Percentiles rank a stretch among this genome's conserved stretches.
phyloP scores from a whole-genome alignment of 169 alveolate species.

The Plasmodium ovale region DNA sequence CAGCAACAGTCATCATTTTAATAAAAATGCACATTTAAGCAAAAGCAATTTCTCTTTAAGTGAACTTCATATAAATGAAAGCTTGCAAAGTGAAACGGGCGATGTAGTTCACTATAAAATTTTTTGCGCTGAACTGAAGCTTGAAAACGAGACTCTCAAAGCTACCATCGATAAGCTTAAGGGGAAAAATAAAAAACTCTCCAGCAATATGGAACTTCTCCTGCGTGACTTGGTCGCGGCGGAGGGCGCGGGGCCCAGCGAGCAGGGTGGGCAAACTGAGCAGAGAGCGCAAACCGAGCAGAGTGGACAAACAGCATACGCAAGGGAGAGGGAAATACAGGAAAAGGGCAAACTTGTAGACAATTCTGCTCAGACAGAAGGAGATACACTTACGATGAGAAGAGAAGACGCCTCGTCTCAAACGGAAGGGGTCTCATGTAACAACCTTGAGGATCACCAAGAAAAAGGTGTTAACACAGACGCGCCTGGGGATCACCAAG shows the following conservation, averaged over 20 bases:
- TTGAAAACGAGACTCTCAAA: conserved; percentile 47
- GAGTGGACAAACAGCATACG: not conserved
- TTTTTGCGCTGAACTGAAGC: conserved; percentile 34
- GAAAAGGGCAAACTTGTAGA: not conserved
- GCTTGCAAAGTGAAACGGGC: conserved; percentile 30
- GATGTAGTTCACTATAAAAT: conserved; percentile 32
- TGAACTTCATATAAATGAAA: conserved; percentile 31
- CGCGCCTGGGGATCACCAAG: too few species aligned
- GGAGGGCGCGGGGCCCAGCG: not conserved
- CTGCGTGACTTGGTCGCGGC: conserved; percentile 25
- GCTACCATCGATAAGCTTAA: conserved; percentile 6
- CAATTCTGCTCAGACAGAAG: not conserved
- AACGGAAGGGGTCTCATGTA: not conserved
- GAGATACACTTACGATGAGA: not conserved
- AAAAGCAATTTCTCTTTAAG: conserved; percentile 45
- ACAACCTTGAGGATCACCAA: too few species aligned
- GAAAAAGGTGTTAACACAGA: too few species aligned
- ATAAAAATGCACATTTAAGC: not conserved
- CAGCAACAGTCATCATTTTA: not conserved
- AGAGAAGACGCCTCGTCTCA: not conserved
- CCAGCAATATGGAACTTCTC: conserved; percentile 42
- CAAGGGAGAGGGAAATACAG: not conserved
- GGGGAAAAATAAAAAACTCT: conserved; percentile 27
- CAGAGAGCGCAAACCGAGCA: not conserved
- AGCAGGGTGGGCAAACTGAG: not conserved